Evolutionary conservation across 2,329 filamentous ascomycete genomes (phyloP).

Genomic region (Microsporum ferrugineum): DNA sequence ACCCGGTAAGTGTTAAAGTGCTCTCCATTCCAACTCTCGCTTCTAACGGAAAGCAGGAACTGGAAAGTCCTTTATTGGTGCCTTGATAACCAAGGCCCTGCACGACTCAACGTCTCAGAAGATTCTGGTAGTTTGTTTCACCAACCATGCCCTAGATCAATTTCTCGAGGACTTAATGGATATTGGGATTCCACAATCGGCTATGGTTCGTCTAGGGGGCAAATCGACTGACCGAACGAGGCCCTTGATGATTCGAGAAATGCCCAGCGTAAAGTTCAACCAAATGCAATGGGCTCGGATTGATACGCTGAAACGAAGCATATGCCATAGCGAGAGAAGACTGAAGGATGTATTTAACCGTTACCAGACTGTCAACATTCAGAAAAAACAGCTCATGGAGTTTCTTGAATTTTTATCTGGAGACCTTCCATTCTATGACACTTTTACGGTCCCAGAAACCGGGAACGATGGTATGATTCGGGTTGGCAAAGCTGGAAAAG

Average conservation of each 20-base stretch:
- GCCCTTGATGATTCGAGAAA: constrained; percentile 37
- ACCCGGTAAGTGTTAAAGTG: constrained; percentile 41
- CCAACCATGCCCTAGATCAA: constrained; percentile 56
- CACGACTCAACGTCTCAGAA: constrained; percentile 39
- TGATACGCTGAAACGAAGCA: constrained; percentile 29
- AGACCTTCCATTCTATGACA: constrained; percentile 43
- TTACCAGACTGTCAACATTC: constrained; percentile 13
- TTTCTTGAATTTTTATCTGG: constrained; percentile 44
- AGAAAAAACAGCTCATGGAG: constrained; percentile 28
- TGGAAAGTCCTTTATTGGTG: constrained; percentile 64
- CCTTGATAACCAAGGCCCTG: constrained; percentile 48
- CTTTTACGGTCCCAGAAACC: constrained; percentile 42
- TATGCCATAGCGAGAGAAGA: constrained; percentile 20
- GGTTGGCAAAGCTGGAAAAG: constrained; percentile 38
- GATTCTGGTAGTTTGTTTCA: constrained; percentile 56
- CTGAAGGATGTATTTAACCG: constrained; percentile 16
- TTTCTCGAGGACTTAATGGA: constrained; percentile 54
- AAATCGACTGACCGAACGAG: constrained; percentile 45
- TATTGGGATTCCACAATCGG: constrained; percentile 40
- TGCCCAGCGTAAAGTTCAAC: constrained; percentile 24
- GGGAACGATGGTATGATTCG: constrained; percentile 35
- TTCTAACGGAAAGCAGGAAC: constrained; percentile 41
- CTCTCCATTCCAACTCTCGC: constrained; percentile 21
- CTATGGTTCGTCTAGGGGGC: constrained; percentile 53
- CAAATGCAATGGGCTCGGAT: constrained; percentile 34